Evolutionary conservation across 441 rosid species (phyloP).

Genomic region (Brassica balearica): DNA sequence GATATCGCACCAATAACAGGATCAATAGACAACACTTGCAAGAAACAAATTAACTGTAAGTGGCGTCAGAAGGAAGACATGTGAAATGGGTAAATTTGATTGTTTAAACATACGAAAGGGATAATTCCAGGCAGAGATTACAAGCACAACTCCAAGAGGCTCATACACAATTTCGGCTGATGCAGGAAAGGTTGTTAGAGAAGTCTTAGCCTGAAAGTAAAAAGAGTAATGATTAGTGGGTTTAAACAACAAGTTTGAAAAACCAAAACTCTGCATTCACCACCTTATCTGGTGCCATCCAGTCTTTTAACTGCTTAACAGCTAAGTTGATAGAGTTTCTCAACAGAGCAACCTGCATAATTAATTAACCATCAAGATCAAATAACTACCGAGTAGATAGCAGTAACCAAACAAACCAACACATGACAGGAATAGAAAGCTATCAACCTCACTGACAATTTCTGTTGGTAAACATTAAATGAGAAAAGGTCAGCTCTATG

Average conservation of each 20-base stretch:
- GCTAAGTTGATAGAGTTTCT: constrained; percentile 64
- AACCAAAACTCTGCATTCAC: constrained; percentile 45
- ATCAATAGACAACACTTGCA: constrained; percentile 68
- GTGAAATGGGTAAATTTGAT: neutral
- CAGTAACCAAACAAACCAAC: neutral
- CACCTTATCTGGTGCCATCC: constrained; percentile 93
- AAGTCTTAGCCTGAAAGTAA: constrained; percentile 65
- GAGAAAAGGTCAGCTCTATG: constrained; percentile 17
- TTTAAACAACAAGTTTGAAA: neutral
- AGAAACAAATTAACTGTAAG: neutral
- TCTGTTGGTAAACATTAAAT: constrained; percentile 28
- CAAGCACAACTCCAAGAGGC: constrained; percentile 81
- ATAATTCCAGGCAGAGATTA: constrained; percentile 89
- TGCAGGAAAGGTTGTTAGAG: constrained; percentile 73
- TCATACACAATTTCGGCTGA: constrained; percentile 84
- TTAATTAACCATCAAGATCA: neutral
- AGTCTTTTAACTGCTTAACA: constrained; percentile 59
- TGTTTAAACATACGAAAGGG: constrained; percentile 63
- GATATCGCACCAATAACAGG: constrained; percentile 78
- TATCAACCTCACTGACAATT: neutral
- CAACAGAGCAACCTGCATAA: constrained; percentile 58
- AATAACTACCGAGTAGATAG: neutral
- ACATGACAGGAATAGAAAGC: constrained; percentile 7
- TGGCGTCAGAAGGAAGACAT: constrained; percentile 15
- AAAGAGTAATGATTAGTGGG: neutral